A percentile compares a stretch with the other conserved stretches of the same genome.
phyloP scores from a whole-genome alignment of 208 protist genomes.

The Naegleria fowleri region DNA sequence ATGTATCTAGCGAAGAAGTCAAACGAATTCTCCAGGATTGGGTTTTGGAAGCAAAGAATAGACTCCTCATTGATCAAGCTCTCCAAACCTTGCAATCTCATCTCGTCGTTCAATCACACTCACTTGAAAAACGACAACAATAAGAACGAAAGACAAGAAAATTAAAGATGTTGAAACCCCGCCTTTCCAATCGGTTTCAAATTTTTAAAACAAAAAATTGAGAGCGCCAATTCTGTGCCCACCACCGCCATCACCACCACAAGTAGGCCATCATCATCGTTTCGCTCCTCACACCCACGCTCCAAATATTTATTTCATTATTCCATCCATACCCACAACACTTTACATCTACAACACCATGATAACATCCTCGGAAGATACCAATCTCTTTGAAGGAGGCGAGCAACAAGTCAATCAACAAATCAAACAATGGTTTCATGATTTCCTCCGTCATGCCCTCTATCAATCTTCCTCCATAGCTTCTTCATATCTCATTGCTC shows the following conservation, averaged over 20 bases:
- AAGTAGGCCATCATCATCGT: no score
- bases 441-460: neutral
- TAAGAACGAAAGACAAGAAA: neutral
- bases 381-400: neutral
- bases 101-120: neutral
- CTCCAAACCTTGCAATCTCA: neutral
- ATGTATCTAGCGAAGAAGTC: neutral
- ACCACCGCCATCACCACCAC: no score
- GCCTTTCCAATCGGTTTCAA: no score
- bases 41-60: neutral
- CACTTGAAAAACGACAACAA: neutral
- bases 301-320: no score
- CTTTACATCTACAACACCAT: no score
- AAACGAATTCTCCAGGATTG: constrained; percentile 10
- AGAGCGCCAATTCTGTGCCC: no score
- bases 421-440: neutral
- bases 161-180: no score
- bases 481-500: neutral
- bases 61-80: constrained; percentile 10
- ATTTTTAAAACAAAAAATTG: no score
- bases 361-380: no score
- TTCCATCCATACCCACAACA: no score
- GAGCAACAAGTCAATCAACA: neutral
- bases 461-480: neutral
- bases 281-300: no score